Percentiles rank a stretch among this genome's conserved stretches.
phyloP scores from a whole-genome alignment of 176 grass and related monocot genomes.

The Ananas comosus region DNA sequence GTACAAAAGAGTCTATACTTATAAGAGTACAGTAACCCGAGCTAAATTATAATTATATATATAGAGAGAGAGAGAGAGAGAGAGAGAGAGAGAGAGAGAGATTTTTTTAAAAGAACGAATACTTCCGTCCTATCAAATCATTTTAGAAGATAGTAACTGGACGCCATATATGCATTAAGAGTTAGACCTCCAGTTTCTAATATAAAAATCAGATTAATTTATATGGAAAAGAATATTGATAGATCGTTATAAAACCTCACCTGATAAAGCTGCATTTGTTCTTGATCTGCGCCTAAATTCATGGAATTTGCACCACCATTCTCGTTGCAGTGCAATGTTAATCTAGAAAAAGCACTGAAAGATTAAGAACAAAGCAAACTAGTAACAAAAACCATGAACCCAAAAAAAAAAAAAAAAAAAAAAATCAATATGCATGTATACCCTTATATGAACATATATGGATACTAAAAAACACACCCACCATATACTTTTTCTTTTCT shows the following conservation, averaged over 20 bases:
- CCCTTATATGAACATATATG: not conserved
- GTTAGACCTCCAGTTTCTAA: not conserved
- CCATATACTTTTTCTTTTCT: too few species aligned
- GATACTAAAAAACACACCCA: too few species aligned
- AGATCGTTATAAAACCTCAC: not conserved
- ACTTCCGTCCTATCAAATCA: too few species aligned
- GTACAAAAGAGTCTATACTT: too few species aligned
- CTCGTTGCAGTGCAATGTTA: constrained; percentile 5
- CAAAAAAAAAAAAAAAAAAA: not conserved
- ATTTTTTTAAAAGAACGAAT: too few species aligned
- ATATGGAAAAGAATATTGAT: not conserved
- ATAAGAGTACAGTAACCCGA: too few species aligned
- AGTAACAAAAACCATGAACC: not conserved
- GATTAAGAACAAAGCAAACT: not conserved
- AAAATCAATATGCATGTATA: not conserved
- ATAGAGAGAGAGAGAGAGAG: too few species aligned
- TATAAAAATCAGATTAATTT: not conserved
- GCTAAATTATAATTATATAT: too few species aligned
- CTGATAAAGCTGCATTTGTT: not conserved
- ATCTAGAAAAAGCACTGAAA: constrained; percentile 12
- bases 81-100: too few species aligned
- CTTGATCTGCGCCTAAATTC: not conserved
- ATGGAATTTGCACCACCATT: constrained; percentile 13
- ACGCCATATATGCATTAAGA: too few species aligned
- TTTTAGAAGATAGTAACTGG: too few species aligned